Evolutionary conservation across 345 rosid species (phyloP).

Genomic region (Eucalyptus camaldulensis): DNA sequence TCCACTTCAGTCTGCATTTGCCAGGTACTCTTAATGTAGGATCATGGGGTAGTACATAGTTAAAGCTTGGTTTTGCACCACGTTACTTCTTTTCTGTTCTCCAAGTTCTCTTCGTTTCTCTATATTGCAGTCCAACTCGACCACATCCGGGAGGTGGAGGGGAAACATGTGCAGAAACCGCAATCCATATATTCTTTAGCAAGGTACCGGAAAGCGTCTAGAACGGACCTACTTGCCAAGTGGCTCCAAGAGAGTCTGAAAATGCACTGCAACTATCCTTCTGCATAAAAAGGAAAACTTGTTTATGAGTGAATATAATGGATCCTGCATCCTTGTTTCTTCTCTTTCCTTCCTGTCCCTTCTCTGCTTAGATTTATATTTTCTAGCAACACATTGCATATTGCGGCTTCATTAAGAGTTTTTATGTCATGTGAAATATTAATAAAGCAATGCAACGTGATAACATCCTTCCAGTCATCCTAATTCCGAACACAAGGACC

Average conservation of each 20-base stretch:
- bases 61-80: background rate
- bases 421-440: background rate
- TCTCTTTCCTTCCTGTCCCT: background rate
- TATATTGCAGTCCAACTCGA: slow-evolving; percentile 66
- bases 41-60: background rate
- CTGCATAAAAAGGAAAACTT: background rate
- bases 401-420: background rate
- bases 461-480: background rate
- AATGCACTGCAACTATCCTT: background rate
- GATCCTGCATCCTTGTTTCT: background rate
- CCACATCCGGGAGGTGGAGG: slow-evolving; percentile 96
- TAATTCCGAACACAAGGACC: background rate
- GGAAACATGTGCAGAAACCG: slow-evolving; percentile 98
- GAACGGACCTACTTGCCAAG: background rate
- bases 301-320: background rate
- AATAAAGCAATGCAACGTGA: background rate
- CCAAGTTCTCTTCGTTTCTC: background rate
- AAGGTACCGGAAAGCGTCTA: slow-evolving; percentile 32
- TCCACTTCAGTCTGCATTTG: slow-evolving; percentile 77
- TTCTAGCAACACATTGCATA: background rate
- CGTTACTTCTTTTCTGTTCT: background rate
- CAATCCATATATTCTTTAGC: slow-evolving; percentile 69
- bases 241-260: background rate
- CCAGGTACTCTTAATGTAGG: slow-evolving; percentile 33
- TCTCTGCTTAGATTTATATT: background rate